Percentiles rank a stretch among this genome's conserved stretches.
These are phyloP conservation scores for Plectosphaerella cucumerina DNA, from an alignment of 2,329 filamentous ascomycete genomes.

Conservation along the genomic window DNA sequence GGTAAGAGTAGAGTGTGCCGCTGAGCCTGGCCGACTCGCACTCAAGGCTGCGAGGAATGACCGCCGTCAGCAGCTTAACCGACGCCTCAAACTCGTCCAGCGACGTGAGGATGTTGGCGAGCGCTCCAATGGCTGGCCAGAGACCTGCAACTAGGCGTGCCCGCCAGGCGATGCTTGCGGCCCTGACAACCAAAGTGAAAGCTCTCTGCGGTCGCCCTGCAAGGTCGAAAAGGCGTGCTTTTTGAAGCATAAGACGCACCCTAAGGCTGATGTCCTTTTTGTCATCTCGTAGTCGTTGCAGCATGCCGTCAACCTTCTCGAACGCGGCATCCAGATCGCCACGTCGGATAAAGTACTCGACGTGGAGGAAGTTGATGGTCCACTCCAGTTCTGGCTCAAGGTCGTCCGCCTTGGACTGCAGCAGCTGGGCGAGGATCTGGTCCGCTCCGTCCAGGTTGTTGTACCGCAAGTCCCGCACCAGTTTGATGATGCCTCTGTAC, in stretches of 20 bases:
- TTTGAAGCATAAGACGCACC: constrained; percentile 67
- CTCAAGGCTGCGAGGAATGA: constrained; percentile 75
- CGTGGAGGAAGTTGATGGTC: constrained; percentile 45
- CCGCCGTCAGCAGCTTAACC: constrained; percentile 57
- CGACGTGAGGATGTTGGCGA: constrained; percentile 66
- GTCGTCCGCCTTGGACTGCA: constrained; percentile 47
- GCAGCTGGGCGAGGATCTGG: constrained; percentile 44
- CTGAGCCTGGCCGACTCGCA: constrained; percentile 58
- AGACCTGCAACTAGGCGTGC: constrained; percentile 64
- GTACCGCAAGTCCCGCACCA: constrained; percentile 58
- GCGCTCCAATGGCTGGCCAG: constrained; percentile 65
- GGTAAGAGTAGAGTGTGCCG: constrained; percentile 62
- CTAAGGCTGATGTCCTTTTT: constrained; percentile 58
- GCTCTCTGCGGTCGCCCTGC: constrained; percentile 68
- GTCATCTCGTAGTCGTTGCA: constrained; percentile 36
- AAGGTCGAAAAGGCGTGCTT: constrained; percentile 65
- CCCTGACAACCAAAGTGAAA: constrained; percentile 72
- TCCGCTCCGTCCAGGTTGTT: constrained; percentile 49
- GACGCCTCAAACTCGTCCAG: constrained; percentile 69
- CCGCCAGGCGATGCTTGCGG: constrained; percentile 68
- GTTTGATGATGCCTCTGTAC: constrained; percentile 61
- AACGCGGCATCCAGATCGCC: constrained; percentile 45
- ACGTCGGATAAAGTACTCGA: constrained; percentile 46
- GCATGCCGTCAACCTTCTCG: constrained; percentile 40
- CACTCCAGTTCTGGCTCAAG: constrained; percentile 49